Base-by-base conservation (phyloP, 225 moss, liverwort and hornwort genomes). In the Pleurozium schreberi region DNA sequence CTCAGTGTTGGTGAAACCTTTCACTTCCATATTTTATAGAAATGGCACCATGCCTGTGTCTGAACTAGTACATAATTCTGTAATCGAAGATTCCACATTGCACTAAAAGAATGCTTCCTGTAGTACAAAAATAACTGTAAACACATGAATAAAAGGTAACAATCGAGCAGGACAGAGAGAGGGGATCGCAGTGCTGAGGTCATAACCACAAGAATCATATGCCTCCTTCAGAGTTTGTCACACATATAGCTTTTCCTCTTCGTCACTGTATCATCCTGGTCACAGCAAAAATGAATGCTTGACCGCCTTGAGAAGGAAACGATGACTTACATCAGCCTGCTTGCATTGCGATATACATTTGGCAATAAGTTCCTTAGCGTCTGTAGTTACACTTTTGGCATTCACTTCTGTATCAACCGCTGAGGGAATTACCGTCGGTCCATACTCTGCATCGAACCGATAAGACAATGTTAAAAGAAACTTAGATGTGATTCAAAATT, bases 341-440 rank as follows among this genome's bases (percentile, higher is more conserved):
- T 91, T 87, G 88, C 95, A 95, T 85, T 94, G 93, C 85, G 95
- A 87, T 36, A 96, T 92, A 43, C 91, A 96, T 83, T 84, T 97
- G 58, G 91, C 89, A 61, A 97, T 91, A 58, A 97, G 92, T 36
- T 59, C 86, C 92, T 95, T 96, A 10, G 94, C 91, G 14, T 82
- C 74, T 55, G 78, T 75, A 27, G 89, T 92, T 27, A 87, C 87
- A 88, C 67, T 68, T 77, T 33, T 92, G 76, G 87, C 88, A 10
- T 91, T 85, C 8, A 53, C 45, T 67, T 95, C 94, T 23, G 89
- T 50, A 40, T 84, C 93, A 43, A 58, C 83, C 58, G 64, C 58
- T 42, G 96, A 87, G 38, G 92, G 82, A 43, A 93, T 80, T 21
- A 92, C 75, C 9, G 92, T 93, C 28, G 95, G 91, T 52, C 95